Conservation (phyloP, 164 flowering plant species). For the Tetrastigma voinierianum region DNA sequence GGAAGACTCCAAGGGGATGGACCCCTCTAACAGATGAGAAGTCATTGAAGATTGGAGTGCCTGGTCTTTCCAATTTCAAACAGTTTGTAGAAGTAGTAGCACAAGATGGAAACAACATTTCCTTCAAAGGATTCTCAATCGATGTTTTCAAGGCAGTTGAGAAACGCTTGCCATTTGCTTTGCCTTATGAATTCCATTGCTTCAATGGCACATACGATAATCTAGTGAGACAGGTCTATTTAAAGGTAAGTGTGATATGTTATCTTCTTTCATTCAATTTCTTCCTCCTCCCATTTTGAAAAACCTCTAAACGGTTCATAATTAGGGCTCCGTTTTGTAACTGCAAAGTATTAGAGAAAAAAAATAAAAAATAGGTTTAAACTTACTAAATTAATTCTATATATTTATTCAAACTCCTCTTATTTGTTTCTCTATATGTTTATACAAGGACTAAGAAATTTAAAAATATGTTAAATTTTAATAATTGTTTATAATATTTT, state of each 20-base stretch:
- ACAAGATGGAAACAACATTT: not conserved
- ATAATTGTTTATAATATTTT: too few species aligned
- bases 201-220: constrained; percentile 15
- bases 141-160: constrained; percentile 22
- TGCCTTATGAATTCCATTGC: constrained; percentile 14
- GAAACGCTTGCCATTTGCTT: constrained; percentile 8
- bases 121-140: constrained; percentile 14
- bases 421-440: too few species aligned
- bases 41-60: constrained; percentile 25
- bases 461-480: too few species aligned
- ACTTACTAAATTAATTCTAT: too few species aligned
- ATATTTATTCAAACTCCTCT: too few species aligned
- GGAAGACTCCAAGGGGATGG: constrained; percentile 32
- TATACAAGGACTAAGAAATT: too few species aligned
- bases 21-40: not conserved
- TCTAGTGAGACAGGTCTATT: constrained; percentile 17
- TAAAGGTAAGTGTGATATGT: constrained; percentile 12
- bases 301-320: too few species aligned
- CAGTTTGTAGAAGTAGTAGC: constrained; percentile 20
- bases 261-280: too few species aligned
- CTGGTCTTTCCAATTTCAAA: constrained; percentile 9
- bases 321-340: too few species aligned
- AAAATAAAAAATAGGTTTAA: too few species aligned
- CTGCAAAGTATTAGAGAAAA: too few species aligned
- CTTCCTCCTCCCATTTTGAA: too few species aligned